Conservation (phyloP, 495 filamentous ascomycete genomes). For the Aspergillus biplanus region DNA sequence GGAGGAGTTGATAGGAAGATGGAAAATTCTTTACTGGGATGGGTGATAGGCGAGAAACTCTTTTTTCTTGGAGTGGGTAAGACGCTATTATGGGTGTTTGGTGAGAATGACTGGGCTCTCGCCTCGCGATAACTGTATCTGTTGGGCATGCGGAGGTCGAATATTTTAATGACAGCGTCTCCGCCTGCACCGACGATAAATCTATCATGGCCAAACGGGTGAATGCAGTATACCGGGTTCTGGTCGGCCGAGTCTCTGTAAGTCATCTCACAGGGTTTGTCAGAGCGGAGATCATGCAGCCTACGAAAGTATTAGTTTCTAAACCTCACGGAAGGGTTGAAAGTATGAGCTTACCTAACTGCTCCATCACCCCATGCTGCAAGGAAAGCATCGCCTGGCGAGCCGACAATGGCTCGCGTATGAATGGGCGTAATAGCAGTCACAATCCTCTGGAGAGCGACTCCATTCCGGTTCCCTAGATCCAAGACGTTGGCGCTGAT, state of each 20-base stretch:
- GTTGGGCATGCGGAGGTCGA: constrained; percentile 63
- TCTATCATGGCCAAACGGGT: constrained; percentile 56
- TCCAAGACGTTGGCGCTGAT: constrained; percentile 36
- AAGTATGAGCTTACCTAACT: constrained; percentile 44
- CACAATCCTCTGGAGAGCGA: constrained; percentile 37
- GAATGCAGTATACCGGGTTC: constrained; percentile 62
- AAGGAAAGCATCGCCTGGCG: constrained; percentile 58
- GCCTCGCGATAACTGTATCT: constrained; percentile 47
- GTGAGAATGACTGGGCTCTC: constrained; percentile 16
- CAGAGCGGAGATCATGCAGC: constrained; percentile 70
- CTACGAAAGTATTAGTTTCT: constrained; percentile 30
- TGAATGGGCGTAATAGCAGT: constrained; percentile 58
- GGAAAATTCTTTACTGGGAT: constrained; percentile 40
- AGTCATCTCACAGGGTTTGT: constrained; percentile 43
- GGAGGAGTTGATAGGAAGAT: constrained; percentile 42
- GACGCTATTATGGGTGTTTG: background rate
- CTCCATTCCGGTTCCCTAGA: constrained; percentile 27
- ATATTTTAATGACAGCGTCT: constrained; percentile 64
- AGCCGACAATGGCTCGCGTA: constrained; percentile 29
- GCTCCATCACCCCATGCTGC: constrained; percentile 64
- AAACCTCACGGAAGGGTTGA: background rate
- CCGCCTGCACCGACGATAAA: constrained; percentile 61
- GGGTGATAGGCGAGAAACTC: background rate
- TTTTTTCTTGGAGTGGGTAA: background rate
- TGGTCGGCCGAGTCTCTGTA: constrained; percentile 62